Evolutionary conservation across 129 eudicot species (phyloP).

Genomic region (Deinandra increscens): DNA sequence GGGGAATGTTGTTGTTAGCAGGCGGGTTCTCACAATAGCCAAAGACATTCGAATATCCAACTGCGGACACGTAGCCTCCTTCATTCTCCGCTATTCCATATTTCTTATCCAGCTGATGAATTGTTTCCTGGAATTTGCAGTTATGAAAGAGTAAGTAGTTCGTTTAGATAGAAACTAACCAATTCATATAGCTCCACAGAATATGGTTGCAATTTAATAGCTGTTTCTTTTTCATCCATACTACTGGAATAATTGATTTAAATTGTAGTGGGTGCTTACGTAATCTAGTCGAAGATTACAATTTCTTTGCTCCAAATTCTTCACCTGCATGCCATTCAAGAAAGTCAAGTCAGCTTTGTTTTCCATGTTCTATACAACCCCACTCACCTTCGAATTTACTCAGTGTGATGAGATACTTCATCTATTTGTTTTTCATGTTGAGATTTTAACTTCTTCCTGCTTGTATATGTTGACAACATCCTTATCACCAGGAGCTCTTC

Average conservation of each 20-base stretch:
- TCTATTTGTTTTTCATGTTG: too few relatives aligned
- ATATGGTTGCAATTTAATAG: not conserved
- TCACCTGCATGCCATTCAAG: constrained; percentile 40
- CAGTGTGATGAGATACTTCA: too few relatives aligned
- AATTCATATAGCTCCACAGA: too few relatives aligned
- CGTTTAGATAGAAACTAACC: too few relatives aligned
- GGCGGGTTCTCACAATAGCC: constrained; percentile 44
- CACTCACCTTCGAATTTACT: too few relatives aligned
- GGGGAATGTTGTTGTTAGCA: constrained; percentile 31
- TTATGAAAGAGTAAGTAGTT: not conserved
- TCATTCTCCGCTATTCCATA: constrained; percentile 39
- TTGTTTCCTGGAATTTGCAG: constrained; percentile 38
- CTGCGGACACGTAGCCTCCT: constrained; percentile 36
- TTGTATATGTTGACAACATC: too few relatives aligned
- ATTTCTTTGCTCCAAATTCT: constrained; percentile 54
- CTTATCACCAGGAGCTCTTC: too few relatives aligned
- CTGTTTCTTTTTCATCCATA: too few relatives aligned
- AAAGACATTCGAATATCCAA: constrained; percentile 43
- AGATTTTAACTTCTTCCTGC: too few relatives aligned
- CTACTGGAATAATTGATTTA: too few relatives aligned
- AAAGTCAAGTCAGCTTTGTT: constrained; percentile 6
- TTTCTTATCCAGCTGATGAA: constrained; percentile 41
- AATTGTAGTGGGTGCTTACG: constrained; percentile 41
- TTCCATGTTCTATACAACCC: too few relatives aligned
- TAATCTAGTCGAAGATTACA: constrained; percentile 51